A percentile compares a stretch with the other conserved stretches of the same genome.
Conservation (phyloP, 208 protist genomes). For the Leishmania mexicana region DNA sequence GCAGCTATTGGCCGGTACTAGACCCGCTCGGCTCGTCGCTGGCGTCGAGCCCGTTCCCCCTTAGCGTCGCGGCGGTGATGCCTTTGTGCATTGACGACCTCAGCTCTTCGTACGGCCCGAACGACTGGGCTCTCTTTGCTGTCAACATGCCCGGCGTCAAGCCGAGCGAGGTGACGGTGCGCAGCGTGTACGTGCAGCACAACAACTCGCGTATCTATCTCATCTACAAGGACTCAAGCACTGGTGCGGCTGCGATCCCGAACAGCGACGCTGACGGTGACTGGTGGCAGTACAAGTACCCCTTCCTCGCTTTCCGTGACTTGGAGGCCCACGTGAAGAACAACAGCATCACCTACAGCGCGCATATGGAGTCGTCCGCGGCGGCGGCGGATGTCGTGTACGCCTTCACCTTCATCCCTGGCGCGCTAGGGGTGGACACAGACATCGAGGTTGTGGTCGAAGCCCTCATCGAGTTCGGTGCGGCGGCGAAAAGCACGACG, state of each 20-base stretch:
- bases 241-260: conserved; percentile 39
- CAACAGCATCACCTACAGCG: conserved; percentile 47
- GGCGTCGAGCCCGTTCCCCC: conserved; percentile 56
- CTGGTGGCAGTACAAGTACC: conserved; percentile 77
- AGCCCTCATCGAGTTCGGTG: conserved; percentile 39
- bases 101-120: conserved; percentile 78
- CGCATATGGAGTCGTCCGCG: conserved; percentile 26
- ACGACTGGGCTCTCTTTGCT: conserved; percentile 78
- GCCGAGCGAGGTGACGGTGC: conserved; percentile 45
- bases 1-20: conserved; percentile 79
- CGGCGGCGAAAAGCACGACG: conserved; percentile 28
- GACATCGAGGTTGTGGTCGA: conserved; percentile 70
- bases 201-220: conserved; percentile 60
- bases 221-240: conserved; percentile 60
- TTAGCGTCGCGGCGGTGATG: conserved; percentile 34
- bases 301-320: conserved; percentile 81
- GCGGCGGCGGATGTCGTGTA: conserved; percentile 40
- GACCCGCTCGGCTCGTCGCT: conserved; percentile 80
- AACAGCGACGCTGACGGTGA: conserved; percentile 15
- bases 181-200: conserved; percentile 47
- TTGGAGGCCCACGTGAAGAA: conserved; percentile 42
- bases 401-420: conserved; percentile 82
- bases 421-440: conserved; percentile 46
- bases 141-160: conserved; percentile 52
- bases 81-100: conserved; percentile 72